phyloP scores from a whole-genome alignment of 1,139 yeast species.

The Keqinozyma sinolaborantium region DNA sequence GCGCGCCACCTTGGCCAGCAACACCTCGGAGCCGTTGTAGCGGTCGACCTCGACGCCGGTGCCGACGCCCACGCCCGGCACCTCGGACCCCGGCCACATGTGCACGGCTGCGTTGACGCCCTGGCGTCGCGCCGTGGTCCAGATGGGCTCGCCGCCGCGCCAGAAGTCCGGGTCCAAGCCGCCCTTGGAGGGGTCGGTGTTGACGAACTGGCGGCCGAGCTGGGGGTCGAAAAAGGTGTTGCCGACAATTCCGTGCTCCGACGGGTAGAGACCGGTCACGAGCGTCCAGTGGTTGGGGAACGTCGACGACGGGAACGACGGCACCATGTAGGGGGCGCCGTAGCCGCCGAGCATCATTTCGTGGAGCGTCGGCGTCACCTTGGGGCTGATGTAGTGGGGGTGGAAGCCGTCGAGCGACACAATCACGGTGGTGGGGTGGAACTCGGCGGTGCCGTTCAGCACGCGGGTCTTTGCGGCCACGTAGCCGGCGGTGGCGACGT shows the following conservation, averaged over 20 bases:
- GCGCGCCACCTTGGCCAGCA: slow-evolving; percentile 53
- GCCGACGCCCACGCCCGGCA: slow-evolving; percentile 41
- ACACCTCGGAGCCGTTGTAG: slow-evolving; percentile 61
- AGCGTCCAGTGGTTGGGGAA: slow-evolving; percentile 93
- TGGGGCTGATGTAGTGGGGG: slow-evolving; percentile 75
- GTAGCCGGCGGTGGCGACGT: neutral
- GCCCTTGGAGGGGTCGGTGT: slow-evolving; percentile 57
- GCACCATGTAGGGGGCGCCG: slow-evolving; percentile 81
- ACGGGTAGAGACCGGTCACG: slow-evolving; percentile 81
- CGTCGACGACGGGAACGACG: slow-evolving; percentile 86
- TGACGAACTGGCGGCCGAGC: slow-evolving; percentile 54
- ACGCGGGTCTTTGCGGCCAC: slow-evolving; percentile 13
- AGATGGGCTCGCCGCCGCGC: slow-evolving; percentile 84
- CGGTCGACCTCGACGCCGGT: slow-evolving; percentile 51
- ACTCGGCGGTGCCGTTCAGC: slow-evolving; percentile 69
- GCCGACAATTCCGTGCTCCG: slow-evolving; percentile 84
- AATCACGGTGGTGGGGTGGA: slow-evolving; percentile 73
- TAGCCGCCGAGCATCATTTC: slow-evolving; percentile 49
- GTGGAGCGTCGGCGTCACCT: slow-evolving; percentile 69
- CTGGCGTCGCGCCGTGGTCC: slow-evolving; percentile 73
- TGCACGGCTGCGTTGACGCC: slow-evolving; percentile 75
- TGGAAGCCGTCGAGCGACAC: slow-evolving; percentile 87
- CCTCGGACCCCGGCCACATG: slow-evolving; percentile 97
- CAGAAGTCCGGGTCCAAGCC: slow-evolving; percentile 64
- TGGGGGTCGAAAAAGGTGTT: slow-evolving; percentile 73